Evolutionary conservation across 495 filamentous ascomycete species (phyloP).

Genomic region (Aspergillus nanangensis): DNA sequence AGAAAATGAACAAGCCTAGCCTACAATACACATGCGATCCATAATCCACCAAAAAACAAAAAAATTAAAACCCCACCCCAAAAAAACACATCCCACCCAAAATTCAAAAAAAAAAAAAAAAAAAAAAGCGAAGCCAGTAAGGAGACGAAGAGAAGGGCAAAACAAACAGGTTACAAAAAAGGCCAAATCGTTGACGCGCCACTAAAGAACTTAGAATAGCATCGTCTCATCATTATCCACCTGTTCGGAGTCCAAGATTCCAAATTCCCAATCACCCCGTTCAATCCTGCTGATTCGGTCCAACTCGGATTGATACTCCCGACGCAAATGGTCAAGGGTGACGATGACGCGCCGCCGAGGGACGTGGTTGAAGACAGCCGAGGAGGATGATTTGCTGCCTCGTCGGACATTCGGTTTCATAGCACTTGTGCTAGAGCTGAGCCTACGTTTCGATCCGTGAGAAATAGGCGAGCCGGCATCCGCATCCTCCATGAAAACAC

Average conservation of each 20-base stretch:
- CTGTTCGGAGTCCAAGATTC: slow-evolving; percentile 28
- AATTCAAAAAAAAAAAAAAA: slow-evolving; percentile 3
- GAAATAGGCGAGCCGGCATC: slow-evolving; percentile 14
- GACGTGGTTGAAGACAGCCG: slow-evolving; percentile 9
- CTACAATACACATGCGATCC: slow-evolving; percentile 4
- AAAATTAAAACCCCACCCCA: not conserved
- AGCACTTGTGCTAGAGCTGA: slow-evolving; percentile 7
- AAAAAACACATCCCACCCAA: not conserved
- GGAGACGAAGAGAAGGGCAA: not conserved
- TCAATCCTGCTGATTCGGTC: slow-evolving; percentile 67
- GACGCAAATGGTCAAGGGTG: slow-evolving; percentile 76
- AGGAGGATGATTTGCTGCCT: slow-evolving; percentile 22
- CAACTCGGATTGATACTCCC: slow-evolving; percentile 80
- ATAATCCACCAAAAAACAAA: too few species aligned
- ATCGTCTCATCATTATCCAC: slow-evolving; percentile 42
- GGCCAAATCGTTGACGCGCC: not conserved
- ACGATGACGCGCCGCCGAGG: slow-evolving; percentile 52
- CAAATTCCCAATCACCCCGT: slow-evolving; percentile 59
- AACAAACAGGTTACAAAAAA: not conserved
- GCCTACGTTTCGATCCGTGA: slow-evolving; percentile 8
- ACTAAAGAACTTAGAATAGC: slow-evolving; percentile 25
- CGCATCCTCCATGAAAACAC: slow-evolving; percentile 39
- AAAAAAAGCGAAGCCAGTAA: not conserved
- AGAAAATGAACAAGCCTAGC: not conserved
- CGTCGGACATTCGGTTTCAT: slow-evolving; percentile 10